phyloP scores from a whole-genome alignment of 176 grass and related monocot species.

The Microstegium vimineum region DNA sequence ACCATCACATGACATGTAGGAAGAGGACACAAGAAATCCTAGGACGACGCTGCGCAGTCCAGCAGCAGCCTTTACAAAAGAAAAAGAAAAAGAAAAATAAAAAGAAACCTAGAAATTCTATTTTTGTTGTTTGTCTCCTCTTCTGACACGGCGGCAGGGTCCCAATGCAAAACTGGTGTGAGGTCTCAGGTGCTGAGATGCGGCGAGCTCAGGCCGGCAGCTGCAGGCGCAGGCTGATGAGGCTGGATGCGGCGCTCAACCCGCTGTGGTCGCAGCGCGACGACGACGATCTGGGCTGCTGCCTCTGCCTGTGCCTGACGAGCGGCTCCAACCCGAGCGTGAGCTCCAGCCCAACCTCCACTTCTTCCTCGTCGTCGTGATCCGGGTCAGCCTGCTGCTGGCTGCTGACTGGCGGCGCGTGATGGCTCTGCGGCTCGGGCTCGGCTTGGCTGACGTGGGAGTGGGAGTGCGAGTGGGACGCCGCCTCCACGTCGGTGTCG shows the following conservation, averaged over 20 bases:
- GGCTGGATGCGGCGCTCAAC: neutral
- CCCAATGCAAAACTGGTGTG: slow-evolving; percentile 15
- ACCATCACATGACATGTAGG: neutral
- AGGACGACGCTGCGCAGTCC: neutral
- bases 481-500: slow-evolving; percentile 40
- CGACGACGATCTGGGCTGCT: neutral
- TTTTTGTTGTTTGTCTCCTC: neutral
- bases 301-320: too few species aligned
- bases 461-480: slow-evolving; percentile 2
- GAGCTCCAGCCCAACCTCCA: slow-evolving; percentile 40
- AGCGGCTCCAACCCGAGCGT: slow-evolving; percentile 41
- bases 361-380: neutral
- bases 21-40: neutral
- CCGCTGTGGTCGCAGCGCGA: neutral
- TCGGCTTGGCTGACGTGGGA: slow-evolving; percentile 68
- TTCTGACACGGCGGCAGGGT: slow-evolving; percentile 1
- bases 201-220: neutral
- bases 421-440: slow-evolving; percentile 17
- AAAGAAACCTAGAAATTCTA: neutral
- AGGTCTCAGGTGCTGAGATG: too few species aligned
- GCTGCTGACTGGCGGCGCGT: neutral
- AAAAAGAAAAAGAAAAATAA: too few species aligned
- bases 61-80: neutral
- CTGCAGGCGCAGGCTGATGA: slow-evolving; percentile 21
- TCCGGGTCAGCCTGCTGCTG: neutral